These are phyloP conservation scores for Aspergillus avenaceus DNA, from an alignment of 495 filamentous ascomycete species.

Conservation along the genomic window DNA sequence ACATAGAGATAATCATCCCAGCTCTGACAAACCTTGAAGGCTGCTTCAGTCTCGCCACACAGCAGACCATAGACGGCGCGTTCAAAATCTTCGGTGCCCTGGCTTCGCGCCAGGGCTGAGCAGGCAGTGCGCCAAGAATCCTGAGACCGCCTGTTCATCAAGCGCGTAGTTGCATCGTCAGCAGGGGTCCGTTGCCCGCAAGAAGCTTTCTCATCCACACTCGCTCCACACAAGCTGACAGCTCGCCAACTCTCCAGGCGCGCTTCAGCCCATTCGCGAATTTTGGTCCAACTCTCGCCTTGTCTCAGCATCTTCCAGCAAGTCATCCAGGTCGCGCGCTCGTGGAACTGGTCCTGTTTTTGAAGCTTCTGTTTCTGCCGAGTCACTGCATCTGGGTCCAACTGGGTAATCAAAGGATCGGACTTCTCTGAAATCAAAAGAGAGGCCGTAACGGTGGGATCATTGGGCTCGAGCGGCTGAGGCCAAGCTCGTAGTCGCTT, in stretches of 20 bases:
- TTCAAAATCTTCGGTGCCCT: constrained; percentile 70
- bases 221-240: constrained; percentile 43
- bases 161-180: constrained; percentile 40
- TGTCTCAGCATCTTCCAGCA: constrained; percentile 86
- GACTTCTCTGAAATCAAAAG: constrained; percentile 55
- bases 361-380: constrained; percentile 72
- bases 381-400: constrained; percentile 86
- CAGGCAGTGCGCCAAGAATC: constrained; percentile 78
- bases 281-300: constrained; percentile 64
- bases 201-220: constrained; percentile 27
- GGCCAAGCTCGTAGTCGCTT: constrained; percentile 70
- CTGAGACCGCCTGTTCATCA: constrained; percentile 48
- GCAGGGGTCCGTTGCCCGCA: constrained; percentile 30
- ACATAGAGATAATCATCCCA: constrained; percentile 94
- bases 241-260: constrained; percentile 84
- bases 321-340: constrained; percentile 80
- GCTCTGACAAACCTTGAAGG: constrained; percentile 67
- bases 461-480: constrained; percentile 57
- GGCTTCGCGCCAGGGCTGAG: constrained; percentile 64
- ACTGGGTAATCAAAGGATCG: constrained; percentile 72
- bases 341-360: constrained; percentile 76
- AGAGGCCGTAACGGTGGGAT: constrained; percentile 50
- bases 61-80: constrained; percentile 85
- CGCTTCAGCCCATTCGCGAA: constrained; percentile 76
- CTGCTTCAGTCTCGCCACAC: constrained; percentile 73